phyloP scores from a whole-genome alignment of 208 protist species.

The Leishmania guyanensis region DNA sequence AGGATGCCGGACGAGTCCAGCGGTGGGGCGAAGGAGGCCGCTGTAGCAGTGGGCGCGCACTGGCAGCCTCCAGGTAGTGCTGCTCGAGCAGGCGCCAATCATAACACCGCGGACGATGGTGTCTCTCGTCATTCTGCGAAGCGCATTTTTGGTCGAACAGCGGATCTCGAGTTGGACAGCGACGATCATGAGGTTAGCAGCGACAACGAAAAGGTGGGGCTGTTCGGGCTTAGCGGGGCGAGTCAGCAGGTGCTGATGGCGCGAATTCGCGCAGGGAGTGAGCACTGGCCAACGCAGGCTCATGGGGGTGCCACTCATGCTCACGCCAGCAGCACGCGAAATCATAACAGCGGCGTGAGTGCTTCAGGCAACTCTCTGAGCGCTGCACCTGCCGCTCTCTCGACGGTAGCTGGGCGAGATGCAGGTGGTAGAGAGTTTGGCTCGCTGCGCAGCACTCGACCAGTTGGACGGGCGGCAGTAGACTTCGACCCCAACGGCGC shows the following conservation, averaged over 20 bases:
- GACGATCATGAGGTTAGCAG: not conserved
- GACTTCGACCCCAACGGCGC: not conserved
- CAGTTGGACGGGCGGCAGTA: not conserved
- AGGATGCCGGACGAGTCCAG: not conserved
- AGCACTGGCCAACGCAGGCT: conserved; percentile 10
- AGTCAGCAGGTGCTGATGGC: conserved; percentile 27
- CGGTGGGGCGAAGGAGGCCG: not conserved
- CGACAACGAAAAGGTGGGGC: conserved; percentile 14
- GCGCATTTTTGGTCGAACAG: not conserved
- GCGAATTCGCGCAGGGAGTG: conserved; percentile 24
- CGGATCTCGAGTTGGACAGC: not conserved
- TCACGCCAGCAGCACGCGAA: not conserved
- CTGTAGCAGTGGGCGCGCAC: not conserved
- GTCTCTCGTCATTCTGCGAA: not conserved
- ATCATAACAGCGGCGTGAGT: not conserved
- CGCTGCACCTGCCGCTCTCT: not conserved
- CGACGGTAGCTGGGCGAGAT: not conserved
- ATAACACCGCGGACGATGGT: not conserved
- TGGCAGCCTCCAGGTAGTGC: conserved; percentile 21
- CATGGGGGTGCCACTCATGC: not conserved
- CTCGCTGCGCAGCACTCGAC: not conserved
- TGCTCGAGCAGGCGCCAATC: not conserved
- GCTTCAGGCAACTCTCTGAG: not conserved
- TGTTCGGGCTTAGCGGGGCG: conserved; percentile 12
- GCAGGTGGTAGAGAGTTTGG: not conserved